Evolutionary conservation across 305 asterid genomes (phyloP).

Genomic region (Solanum hybrid): DNA sequence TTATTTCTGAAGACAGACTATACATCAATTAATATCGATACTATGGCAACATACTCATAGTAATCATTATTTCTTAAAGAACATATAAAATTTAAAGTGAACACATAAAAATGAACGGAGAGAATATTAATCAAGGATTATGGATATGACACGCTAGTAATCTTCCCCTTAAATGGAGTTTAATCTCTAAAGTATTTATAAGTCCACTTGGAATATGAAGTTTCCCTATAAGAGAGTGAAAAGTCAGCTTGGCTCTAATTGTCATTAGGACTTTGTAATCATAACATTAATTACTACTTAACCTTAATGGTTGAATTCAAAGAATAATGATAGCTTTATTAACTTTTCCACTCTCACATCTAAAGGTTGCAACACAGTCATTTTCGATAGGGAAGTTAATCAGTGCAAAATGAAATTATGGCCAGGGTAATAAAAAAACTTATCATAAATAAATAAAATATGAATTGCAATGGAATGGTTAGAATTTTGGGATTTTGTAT

Average conservation of each 20-base stretch:
- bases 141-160: not conserved
- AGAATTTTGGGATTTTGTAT: rapidly evolving
- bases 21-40: not conserved
- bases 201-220: slow-evolving; percentile 20
- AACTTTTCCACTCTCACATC: slow-evolving; percentile 1
- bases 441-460: not conserved
- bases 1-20: not conserved
- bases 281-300: slow-evolving; percentile 14
- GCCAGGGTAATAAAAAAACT: not conserved
- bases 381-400: slow-evolving; percentile 1
- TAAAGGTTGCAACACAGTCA: slow-evolving; percentile 10
- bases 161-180: slow-evolving; percentile 7
- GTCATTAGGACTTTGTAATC: slow-evolving; percentile 22
- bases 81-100: not conserved
- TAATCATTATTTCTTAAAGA: not conserved
- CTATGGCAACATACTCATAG: not conserved
- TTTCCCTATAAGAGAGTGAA: slow-evolving; percentile 13
- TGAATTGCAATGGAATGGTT: rapidly evolving
- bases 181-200: slow-evolving; percentile 19
- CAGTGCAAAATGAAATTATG: slow-evolving; percentile 1
- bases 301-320: slow-evolving; percentile 16
- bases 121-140: not conserved
- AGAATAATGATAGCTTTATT: slow-evolving; percentile 2
- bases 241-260: slow-evolving; percentile 31
- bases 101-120: not conserved